Percentiles rank a stretch among this genome's conserved stretches.
Evolutionary conservation across 2,329 filamentous ascomycete species (phyloP).

Genomic region (Aspergillus aculeatinus): DNA sequence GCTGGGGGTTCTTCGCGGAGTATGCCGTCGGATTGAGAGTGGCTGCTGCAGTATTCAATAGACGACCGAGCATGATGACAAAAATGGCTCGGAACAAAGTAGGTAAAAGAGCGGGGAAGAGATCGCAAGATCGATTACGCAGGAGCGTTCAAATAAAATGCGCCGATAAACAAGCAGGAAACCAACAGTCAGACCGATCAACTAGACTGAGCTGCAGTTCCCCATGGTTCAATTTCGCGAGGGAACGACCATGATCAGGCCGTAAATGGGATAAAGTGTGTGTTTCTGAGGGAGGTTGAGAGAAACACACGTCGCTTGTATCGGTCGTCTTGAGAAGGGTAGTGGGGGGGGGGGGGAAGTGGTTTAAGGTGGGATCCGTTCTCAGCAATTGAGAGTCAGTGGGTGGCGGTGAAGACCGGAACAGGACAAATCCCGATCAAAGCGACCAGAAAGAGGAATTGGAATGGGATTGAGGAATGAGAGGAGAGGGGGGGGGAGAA

Average conservation of each 20-base stretch:
- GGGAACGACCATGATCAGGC: slow-evolving; percentile 29
- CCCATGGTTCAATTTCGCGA: slow-evolving; percentile 34
- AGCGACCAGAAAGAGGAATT: slow-evolving; percentile 8
- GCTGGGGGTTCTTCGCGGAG: slow-evolving; percentile 36
- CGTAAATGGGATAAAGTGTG: slow-evolving; percentile 2
- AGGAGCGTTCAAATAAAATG: slow-evolving; percentile 6
- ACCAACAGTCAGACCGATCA: slow-evolving; percentile 29
- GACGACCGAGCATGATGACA: slow-evolving; percentile 43
- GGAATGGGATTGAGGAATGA: not conserved
- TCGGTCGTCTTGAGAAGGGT: not conserved
- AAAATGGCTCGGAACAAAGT: slow-evolving; percentile 12
- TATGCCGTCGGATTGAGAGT: slow-evolving; percentile 45
- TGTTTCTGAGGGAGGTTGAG: slow-evolving; percentile 9
- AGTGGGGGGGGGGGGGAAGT: not conserved
- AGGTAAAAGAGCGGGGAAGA: not conserved
- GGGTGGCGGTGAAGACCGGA: not conserved
- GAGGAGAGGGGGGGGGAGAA: slow-evolving; percentile 7
- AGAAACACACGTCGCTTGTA: slow-evolving; percentile 11
- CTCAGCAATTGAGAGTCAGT: not conserved
- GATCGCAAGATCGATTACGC: slow-evolving; percentile 7
- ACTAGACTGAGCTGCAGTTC: slow-evolving; percentile 32
- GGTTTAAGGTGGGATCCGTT: not conserved
- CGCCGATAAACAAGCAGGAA: slow-evolving; percentile 4
- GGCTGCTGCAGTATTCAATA: slow-evolving; percentile 45
- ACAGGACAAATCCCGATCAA: slow-evolving; percentile 7